phyloP scores from a whole-genome alignment of 345 rosid species.

The Moricandia moricandioides region DNA sequence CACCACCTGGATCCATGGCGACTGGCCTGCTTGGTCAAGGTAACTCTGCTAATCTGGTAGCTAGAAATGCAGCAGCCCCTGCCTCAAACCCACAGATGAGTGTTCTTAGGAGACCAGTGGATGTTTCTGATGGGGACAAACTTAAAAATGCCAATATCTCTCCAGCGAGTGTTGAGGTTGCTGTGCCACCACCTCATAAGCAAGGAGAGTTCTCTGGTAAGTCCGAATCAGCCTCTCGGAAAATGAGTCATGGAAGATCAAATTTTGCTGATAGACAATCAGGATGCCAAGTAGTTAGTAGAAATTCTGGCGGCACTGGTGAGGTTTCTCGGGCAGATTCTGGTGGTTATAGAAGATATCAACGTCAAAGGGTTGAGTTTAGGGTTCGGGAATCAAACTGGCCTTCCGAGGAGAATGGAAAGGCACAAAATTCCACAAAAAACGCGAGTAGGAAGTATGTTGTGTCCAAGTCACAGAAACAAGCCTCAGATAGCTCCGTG shows the following conservation, averaged over 20 bases:
- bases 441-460: constrained; percentile 51
- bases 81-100: constrained; percentile 47
- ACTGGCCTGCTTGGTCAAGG: constrained; percentile 49
- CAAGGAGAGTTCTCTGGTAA: constrained; percentile 45
- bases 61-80: constrained; percentile 40
- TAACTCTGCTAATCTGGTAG: constrained; percentile 37
- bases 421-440: constrained; percentile 43
- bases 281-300: constrained; percentile 49
- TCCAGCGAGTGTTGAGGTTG: constrained; percentile 40
- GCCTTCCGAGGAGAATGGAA: constrained; percentile 50
- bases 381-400: constrained; percentile 64
- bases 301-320: constrained; percentile 50
- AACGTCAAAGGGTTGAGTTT: constrained; percentile 65
- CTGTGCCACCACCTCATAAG: constrained; percentile 40
- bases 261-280: constrained; percentile 42
- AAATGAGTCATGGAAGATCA: constrained; percentile 42
- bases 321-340: constrained; percentile 58
- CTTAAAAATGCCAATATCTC: constrained; percentile 38
- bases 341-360: constrained; percentile 59
- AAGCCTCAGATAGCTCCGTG: constrained; percentile 47
- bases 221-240: constrained; percentile 39
- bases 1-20: constrained; percentile 47
- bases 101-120: constrained; percentile 43
- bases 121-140: constrained; percentile 44
- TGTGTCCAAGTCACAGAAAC: constrained; percentile 52